Evolutionary conservation across 2,329 filamentous ascomycete genomes (phyloP).

Genomic region (Camptophora hylomeconis): DNA sequence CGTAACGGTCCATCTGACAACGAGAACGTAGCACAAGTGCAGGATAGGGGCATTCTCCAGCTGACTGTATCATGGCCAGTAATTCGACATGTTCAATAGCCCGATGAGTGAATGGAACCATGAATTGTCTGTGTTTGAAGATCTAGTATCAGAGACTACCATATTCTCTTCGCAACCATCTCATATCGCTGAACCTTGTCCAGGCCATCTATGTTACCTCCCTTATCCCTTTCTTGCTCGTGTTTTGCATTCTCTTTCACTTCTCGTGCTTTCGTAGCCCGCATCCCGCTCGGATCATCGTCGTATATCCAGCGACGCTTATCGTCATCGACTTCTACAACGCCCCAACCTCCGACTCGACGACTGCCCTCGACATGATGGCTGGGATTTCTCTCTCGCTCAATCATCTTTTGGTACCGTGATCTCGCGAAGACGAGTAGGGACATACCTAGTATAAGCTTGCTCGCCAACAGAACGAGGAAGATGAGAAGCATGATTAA

Average conservation of each 20-base stretch:
- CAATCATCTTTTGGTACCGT: constrained; percentile 61
- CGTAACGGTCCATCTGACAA: too few relatives aligned
- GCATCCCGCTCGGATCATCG: constrained; percentile 62
- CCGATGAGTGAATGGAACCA: too few relatives aligned
- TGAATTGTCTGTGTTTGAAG: too few relatives aligned
- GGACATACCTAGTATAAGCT: constrained; percentile 78
- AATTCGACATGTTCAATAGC: too few relatives aligned
- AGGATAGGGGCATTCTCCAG: too few relatives aligned
- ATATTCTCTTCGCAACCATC: constrained; percentile 95
- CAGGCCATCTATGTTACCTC: constrained; percentile 42
- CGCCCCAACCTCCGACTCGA: constrained; percentile 67
- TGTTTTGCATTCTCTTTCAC: constrained; percentile 45
- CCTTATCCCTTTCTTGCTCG: constrained; percentile 45
- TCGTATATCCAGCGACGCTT: constrained; percentile 74
- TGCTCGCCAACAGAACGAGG: constrained; percentile 69
- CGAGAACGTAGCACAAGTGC: too few relatives aligned
- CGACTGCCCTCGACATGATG: constrained; percentile 62
- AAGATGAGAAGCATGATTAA: constrained; percentile 77
- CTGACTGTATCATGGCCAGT: too few relatives aligned
- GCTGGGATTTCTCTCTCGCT: constrained; percentile 44
- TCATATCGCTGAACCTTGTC: constrained; percentile 68
- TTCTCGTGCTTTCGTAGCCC: constrained; percentile 49
- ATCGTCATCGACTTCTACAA: constrained; percentile 81
- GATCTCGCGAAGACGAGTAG: constrained; percentile 67
- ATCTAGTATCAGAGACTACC: too few relatives aligned